Evolutionary conservation across 495 filamentous ascomycete genomes (phyloP).

Genomic region (Podospora anserina): DNA sequence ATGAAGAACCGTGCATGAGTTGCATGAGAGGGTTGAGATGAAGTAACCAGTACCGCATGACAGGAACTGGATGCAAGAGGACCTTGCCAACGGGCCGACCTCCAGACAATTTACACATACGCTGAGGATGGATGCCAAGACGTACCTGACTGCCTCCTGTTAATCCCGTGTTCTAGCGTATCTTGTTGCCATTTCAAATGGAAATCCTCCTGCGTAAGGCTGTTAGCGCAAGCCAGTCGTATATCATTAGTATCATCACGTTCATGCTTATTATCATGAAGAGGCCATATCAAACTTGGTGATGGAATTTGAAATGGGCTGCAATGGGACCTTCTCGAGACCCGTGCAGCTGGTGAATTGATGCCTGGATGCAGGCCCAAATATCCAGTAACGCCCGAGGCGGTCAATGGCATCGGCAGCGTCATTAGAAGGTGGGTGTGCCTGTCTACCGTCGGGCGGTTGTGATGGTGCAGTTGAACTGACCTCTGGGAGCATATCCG

Average conservation of each 20-base stretch:
- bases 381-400: slow-evolving; percentile 2
- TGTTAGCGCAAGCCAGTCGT: background rate
- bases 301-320: background rate
- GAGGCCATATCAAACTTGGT: background rate
- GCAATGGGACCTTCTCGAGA: background rate
- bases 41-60: background rate
- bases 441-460: slow-evolving; percentile 7
- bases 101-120: background rate
- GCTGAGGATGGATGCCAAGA: background rate
- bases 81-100: background rate
- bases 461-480: background rate
- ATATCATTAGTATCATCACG: background rate
- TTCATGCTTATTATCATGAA: background rate
- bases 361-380: slow-evolving; percentile 6
- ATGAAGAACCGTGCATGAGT: slow-evolving; percentile 13
- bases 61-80: background rate
- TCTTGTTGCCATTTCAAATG: background rate
- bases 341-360: slow-evolving; percentile 1
- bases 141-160: background rate
- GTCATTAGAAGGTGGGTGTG: slow-evolving; percentile 5
- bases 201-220: background rate
- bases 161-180: background rate
- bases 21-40: background rate
- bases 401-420: slow-evolving; percentile 13
- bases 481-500: background rate